Percentiles rank a stretch among this genome's conserved stretches.
These are phyloP conservation scores for Coix lacrymajobi DNA, from an alignment of 176 grass and related monocot genomes.

Conservation along the genomic window DNA sequence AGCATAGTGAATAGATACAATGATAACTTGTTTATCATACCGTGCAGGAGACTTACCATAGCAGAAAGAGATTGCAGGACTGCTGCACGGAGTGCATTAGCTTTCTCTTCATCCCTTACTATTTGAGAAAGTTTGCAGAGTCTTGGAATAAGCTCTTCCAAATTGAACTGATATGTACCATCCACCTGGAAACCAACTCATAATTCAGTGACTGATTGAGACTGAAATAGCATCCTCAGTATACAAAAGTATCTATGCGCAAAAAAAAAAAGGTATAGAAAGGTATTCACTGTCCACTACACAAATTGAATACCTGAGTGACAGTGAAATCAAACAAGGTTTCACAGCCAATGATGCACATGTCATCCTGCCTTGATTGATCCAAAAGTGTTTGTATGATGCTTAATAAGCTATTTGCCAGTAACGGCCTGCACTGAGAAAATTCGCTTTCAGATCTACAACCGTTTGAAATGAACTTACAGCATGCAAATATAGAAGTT, in stretches of 20 bases:
- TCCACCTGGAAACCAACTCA: constrained; percentile 59
- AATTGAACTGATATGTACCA: constrained; percentile 93
- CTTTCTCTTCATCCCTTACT: constrained; percentile 54
- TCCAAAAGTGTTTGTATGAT: constrained; percentile 88
- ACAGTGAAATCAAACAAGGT: constrained; percentile 95
- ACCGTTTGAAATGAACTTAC: not conserved
- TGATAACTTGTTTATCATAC: not conserved
- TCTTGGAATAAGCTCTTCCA: constrained; percentile 82
- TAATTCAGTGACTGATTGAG: not conserved
- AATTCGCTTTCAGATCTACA: constrained; percentile 9
- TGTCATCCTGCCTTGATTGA: constrained; percentile 86
- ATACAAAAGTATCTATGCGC: not conserved
- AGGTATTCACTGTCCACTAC: not conserved
- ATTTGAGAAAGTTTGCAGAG: constrained; percentile 81
- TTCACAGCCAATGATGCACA: constrained; percentile 81
- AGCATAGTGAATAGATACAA: not conserved
- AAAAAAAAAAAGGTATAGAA: too few relatives aligned
- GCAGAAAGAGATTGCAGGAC: constrained; percentile 81
- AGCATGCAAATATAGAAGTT: not conserved
- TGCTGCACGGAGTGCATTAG: constrained; percentile 43
- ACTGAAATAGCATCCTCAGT: not conserved
- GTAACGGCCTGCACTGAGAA: constrained; percentile 68
- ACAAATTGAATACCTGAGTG: constrained; percentile 60
- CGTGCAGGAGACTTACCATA: constrained; percentile 46
- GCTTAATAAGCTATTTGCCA: constrained; percentile 86